phyloP scores from a whole-genome alignment of 2,329 filamentous ascomycete species.

The Diatrype stigma region DNA sequence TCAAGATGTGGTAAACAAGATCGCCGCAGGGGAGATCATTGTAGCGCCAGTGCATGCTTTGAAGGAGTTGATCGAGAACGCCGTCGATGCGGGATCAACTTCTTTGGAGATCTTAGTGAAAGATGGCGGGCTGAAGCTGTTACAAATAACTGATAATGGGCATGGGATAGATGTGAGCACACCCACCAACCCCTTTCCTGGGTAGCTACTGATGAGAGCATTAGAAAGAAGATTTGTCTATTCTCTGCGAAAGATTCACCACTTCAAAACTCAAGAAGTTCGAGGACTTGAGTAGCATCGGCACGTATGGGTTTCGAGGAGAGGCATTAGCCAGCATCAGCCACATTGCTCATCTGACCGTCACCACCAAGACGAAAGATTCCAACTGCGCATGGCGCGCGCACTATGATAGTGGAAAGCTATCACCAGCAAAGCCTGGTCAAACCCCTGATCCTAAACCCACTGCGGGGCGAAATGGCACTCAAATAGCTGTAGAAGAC shows the following conservation, averaged over 20 bases:
- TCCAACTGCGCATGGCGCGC: constrained; percentile 89
- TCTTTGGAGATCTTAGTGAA: constrained; percentile 87
- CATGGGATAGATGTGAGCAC: constrained; percentile 80
- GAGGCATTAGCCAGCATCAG: constrained; percentile 97
- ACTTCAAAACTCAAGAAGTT: constrained; percentile 94
- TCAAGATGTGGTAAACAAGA: constrained; percentile 94
- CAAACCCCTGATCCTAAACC: constrained; percentile 82
- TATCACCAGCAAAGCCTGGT: constrained; percentile 80
- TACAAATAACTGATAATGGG: constrained; percentile 97
- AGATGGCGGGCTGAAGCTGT: constrained; percentile 87
- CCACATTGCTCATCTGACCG: constrained; percentile 91
- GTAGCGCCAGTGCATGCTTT: constrained; percentile 93
- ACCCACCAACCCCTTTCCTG: neutral
- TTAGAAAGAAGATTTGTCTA: constrained; percentile 83
- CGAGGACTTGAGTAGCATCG: constrained; percentile 84
- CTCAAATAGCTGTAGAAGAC: constrained; percentile 94
- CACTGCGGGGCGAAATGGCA: constrained; percentile 81
- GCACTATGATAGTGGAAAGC: constrained; percentile 77
- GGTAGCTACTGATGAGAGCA: constrained; percentile 18
- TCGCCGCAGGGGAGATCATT: constrained; percentile 96
- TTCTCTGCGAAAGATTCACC: constrained; percentile 93
- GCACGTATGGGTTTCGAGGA: constrained; percentile 95
- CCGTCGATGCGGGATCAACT: constrained; percentile 94
- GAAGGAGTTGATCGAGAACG: constrained; percentile 95
- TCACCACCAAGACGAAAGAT: constrained; percentile 88